Percentiles rank a stretch among this genome's conserved stretches.
Conservation (phyloP, 2,329 filamentous ascomycete genomes). For the Hyphodiscus sp. region DNA sequence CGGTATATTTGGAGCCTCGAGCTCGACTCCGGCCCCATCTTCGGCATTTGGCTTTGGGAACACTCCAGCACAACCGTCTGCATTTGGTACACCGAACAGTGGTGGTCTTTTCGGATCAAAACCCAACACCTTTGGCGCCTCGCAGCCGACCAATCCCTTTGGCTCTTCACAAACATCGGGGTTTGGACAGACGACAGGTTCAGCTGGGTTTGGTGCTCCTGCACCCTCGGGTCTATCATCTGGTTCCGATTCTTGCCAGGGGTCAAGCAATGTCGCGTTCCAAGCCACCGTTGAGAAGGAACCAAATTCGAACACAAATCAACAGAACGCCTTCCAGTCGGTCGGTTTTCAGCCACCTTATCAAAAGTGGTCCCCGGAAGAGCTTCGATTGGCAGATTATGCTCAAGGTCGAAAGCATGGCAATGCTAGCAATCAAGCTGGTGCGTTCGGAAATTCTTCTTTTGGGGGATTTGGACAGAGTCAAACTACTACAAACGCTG, state of each 20-base stretch:
- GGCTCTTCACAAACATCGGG: slow-evolving; percentile 20
- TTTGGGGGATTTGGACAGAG: slow-evolving; percentile 34
- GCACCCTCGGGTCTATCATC: slow-evolving; percentile 40
- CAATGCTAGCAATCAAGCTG: slow-evolving; percentile 71
- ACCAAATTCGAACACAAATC: slow-evolving; percentile 42
- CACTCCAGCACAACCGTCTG: slow-evolving; percentile 14
- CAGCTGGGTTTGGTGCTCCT: slow-evolving; percentile 34
- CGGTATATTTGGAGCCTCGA: slow-evolving; percentile 38
- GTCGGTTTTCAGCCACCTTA: slow-evolving; percentile 74
- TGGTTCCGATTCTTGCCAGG: slow-evolving; percentile 52
- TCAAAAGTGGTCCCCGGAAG: slow-evolving; percentile 85
- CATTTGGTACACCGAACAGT: slow-evolving; percentile 22
- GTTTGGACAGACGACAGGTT: slow-evolving; percentile 37
- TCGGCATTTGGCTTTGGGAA: slow-evolving; percentile 16
- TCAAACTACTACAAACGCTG: slow-evolving; percentile 16
- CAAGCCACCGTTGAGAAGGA: slow-evolving; percentile 69
- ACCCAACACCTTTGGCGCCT: slow-evolving; percentile 29
- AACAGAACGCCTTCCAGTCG: slow-evolving; percentile 66
- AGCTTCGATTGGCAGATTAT: slow-evolving; percentile 80
- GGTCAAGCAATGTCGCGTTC: slow-evolving; percentile 66
- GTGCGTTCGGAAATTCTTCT: slow-evolving; percentile 58
- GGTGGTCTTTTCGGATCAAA: slow-evolving; percentile 26
- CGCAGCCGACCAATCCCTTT: slow-evolving; percentile 24
- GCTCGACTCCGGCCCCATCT: slow-evolving; percentile 29
- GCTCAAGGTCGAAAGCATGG: slow-evolving; percentile 77